Conservation (phyloP, 352 stramenopile genomes). For the Thalassiosira hispida region DNA sequence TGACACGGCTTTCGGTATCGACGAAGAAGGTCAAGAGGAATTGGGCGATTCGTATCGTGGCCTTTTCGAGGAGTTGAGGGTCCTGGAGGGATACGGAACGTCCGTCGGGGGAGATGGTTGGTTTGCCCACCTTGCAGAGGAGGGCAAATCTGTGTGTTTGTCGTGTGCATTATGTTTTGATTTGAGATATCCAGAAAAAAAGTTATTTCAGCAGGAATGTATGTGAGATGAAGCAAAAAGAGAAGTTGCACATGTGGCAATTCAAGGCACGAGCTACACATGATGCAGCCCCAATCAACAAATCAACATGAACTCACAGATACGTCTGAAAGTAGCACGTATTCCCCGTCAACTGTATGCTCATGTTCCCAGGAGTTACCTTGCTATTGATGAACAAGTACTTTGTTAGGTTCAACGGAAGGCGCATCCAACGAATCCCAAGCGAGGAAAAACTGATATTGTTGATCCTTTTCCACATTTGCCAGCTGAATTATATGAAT, state of each 20-base stretch:
- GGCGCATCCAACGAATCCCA: conserved; percentile 23
- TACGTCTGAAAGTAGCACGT: conserved; percentile 77
- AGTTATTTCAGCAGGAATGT: not conserved
- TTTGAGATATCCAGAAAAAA: not conserved
- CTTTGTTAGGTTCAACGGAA: conserved; percentile 50
- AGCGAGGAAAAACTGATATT: conserved; percentile 26
- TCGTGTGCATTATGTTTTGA: not conserved
- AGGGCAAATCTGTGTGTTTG: conserved; percentile 52
- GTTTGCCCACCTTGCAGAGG: conserved; percentile 62
- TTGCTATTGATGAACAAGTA: conserved; percentile 67
- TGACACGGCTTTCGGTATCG: conserved; percentile 38
- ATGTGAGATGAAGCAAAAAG: too few relatives aligned
- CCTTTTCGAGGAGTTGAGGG: conserved; percentile 44
- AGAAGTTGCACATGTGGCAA: conserved; percentile 4
- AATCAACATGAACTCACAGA: conserved; percentile 39
- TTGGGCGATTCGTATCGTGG: conserved; percentile 49
- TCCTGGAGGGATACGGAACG: conserved; percentile 47
- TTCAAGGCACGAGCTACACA: not conserved
- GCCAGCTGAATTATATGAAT: conserved; percentile 17
- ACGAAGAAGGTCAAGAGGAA: conserved; percentile 70
- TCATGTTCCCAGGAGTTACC: conserved; percentile 47
- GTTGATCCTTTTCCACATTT: conserved; percentile 68
- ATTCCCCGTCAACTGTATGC: conserved; percentile 64
- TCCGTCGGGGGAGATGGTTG: conserved; percentile 42
- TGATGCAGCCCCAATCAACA: not conserved